These are phyloP conservation scores for Lichtheimia corymbifera DNA, from an alignment of 371 early-diverging fungal genomes.

Conservation along the genomic window DNA sequence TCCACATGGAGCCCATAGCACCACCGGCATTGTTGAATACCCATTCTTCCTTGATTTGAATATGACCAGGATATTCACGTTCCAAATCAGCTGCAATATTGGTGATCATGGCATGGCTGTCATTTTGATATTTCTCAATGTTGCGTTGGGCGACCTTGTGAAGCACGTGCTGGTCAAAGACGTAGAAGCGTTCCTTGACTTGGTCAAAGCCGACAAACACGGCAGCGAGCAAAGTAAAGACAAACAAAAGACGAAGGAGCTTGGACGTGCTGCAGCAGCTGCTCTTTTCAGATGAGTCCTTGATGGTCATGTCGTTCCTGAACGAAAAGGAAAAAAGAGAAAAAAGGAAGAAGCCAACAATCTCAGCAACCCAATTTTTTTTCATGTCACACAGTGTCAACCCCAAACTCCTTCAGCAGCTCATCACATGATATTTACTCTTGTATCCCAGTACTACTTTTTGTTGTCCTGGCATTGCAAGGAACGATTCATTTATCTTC, in stretches of 20 bases:
- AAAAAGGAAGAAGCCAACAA: not conserved
- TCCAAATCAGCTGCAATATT: slow-evolving; percentile 41
- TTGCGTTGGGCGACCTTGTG: slow-evolving; percentile 44
- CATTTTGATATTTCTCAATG: slow-evolving; percentile 39
- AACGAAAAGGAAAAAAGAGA: not conserved
- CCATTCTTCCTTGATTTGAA: slow-evolving; percentile 49
- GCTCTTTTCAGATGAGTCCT: not conserved
- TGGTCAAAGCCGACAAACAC: slow-evolving; percentile 41
- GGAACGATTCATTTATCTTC: too few relatives aligned
- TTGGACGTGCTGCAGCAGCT: slow-evolving; percentile 14
- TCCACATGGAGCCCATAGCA: slow-evolving; percentile 62
- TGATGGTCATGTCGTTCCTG: not conserved
- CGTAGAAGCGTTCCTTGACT: slow-evolving; percentile 37
- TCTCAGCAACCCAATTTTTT: not conserved
- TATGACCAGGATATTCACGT: slow-evolving; percentile 47
- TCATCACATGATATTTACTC: too few relatives aligned
- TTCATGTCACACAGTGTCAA: too few relatives aligned
- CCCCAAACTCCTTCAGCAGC: too few relatives aligned
- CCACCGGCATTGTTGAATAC: slow-evolving; percentile 61
- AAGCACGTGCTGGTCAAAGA: slow-evolving; percentile 48
- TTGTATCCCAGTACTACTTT: too few relatives aligned
- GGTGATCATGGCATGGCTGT: slow-evolving; percentile 34
- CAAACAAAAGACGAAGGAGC: slow-evolving; percentile 22
- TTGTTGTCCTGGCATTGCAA: too few relatives aligned
- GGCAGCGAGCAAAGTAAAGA: slow-evolving; percentile 27